Percentiles rank a stretch among this genome's conserved stretches.
These are phyloP conservation scores for Chlorella sp. DNA, from an alignment of 139 green algal genomes.

Conservation along the genomic window DNA sequence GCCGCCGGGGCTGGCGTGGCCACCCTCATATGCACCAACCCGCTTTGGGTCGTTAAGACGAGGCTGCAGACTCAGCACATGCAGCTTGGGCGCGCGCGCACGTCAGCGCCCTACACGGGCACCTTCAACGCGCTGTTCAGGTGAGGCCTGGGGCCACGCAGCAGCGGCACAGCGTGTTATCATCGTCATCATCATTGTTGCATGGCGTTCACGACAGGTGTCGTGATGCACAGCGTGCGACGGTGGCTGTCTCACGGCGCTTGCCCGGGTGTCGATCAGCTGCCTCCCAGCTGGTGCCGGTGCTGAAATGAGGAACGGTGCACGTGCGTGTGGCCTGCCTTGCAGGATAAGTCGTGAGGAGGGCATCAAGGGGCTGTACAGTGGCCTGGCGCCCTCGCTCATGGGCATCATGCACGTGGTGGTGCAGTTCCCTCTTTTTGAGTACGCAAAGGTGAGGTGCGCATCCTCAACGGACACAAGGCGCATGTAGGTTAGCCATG, in stretches of 20 bases:
- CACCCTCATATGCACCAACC: conserved; percentile 86
- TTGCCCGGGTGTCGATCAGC: too few relatives aligned
- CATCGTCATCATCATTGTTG: neutral
- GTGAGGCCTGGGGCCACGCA: neutral
- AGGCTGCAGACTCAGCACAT: conserved; percentile 82
- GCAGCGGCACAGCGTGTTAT: neutral
- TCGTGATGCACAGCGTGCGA: too few relatives aligned
- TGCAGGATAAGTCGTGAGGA: conserved; percentile 80
- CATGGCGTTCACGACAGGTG: too few relatives aligned
- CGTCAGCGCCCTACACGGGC: neutral
- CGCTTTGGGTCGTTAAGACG: conserved; percentile 97
- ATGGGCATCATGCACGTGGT: conserved; percentile 88
- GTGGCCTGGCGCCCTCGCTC: conserved; percentile 81
- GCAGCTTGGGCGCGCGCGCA: too few relatives aligned
- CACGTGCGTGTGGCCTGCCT: neutral
- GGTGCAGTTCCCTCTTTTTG: conserved; percentile 97
- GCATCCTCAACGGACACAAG: too few relatives aligned
- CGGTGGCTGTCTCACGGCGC: too few relatives aligned
- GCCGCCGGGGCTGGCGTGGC: conserved; percentile 79
- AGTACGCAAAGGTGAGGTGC: conserved; percentile 71
- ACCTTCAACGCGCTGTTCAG: neutral
- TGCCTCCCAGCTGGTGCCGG: too few relatives aligned
- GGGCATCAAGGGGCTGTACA: conserved; percentile 86
- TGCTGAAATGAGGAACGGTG: too few relatives aligned
- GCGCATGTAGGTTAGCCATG: too few relatives aligned